A percentile compares a stretch with the other conserved stretches of the same genome.
These are phyloP conservation scores for Xylariaceae sp. DNA, from an alignment of 2,329 filamentous ascomycete genomes.

Conservation along the genomic window DNA sequence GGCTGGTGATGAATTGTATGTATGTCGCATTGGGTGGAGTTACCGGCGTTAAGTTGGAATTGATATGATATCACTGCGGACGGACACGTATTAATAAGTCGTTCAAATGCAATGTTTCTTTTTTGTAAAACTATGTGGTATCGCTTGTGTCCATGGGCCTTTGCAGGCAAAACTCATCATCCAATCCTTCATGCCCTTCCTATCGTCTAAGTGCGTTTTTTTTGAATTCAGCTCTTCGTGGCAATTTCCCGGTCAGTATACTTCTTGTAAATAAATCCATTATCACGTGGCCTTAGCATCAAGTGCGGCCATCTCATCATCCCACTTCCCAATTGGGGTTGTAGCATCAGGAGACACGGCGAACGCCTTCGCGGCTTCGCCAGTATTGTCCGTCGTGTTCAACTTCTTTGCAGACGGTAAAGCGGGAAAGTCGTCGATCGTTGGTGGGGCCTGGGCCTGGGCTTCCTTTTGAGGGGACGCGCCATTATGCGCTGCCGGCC, in stretches of 20 bases:
- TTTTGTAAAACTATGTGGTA: conserved; percentile 18
- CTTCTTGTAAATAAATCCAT: not conserved
- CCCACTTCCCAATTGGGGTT: conserved; percentile 53
- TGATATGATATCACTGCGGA: conserved; percentile 15
- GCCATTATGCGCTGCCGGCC: conserved; percentile 17
- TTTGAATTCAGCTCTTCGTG: conserved; percentile 2
- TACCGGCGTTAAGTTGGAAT: conserved; percentile 28
- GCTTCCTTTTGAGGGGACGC: conserved; percentile 25
- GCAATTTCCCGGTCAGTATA: not conserved
- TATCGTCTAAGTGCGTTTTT: not conserved
- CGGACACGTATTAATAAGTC: conserved; percentile 2
- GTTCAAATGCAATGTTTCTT: conserved; percentile 11
- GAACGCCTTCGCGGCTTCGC: conserved; percentile 11
- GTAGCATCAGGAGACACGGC: conserved; percentile 37
- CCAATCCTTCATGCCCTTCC: not conserved
- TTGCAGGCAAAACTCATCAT: conserved; percentile 5
- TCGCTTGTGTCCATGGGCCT: conserved; percentile 4
- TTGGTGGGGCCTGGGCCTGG: conserved; percentile 37
- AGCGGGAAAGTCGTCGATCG: conserved; percentile 45
- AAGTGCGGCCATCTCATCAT: conserved; percentile 59
- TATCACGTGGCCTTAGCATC: conserved; percentile 39
- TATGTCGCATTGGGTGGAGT: conserved; percentile 30
- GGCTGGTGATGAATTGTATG: conserved; percentile 43
- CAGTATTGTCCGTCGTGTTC: not conserved
- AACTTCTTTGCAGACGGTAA: conserved; percentile 38